phyloP scores from a whole-genome alignment of 306 rosid genomes.

The Acacia confusa region DNA sequence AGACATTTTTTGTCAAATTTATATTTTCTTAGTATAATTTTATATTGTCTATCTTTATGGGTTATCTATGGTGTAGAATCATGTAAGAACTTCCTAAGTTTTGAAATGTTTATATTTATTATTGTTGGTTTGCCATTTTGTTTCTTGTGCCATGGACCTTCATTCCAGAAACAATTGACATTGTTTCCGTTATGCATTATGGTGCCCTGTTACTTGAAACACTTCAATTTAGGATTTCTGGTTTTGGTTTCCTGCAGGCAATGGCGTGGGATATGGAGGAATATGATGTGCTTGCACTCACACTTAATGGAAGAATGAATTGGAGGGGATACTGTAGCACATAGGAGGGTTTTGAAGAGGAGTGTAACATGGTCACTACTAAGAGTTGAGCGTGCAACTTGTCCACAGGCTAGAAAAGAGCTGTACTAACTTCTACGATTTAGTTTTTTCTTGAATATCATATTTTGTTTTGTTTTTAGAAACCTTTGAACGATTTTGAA shows the following conservation, averaged over 20 bases:
- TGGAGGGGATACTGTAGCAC: conserved; percentile 27
- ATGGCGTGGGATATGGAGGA: conserved; percentile 92
- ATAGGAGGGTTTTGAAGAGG: conserved; percentile 38
- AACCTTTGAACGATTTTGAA: conserved; percentile 14
- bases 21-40: not conserved
- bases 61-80: conserved; percentile 9
- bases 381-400: conserved; percentile 2
- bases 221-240: no score
- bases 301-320: conserved; percentile 76
- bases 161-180: no score
- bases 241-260: conserved; percentile 44
- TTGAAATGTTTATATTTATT: not conserved
- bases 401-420: conserved; percentile 31
- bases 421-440: conserved; percentile 34
- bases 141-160: no score
- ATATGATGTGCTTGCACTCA: conserved; percentile 83
- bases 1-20: not conserved
- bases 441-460: conserved; percentile 29
- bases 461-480: not conserved
- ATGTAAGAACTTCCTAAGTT: conserved; percentile 4
- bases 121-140: not conserved
- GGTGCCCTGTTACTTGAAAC: no score
- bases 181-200: no score
- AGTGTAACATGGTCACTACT: conserved; percentile 42
- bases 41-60: not conserved